Conservation (phyloP, 2,329 filamentous ascomycete genomes). For the Paecilomyces sp. region DNA sequence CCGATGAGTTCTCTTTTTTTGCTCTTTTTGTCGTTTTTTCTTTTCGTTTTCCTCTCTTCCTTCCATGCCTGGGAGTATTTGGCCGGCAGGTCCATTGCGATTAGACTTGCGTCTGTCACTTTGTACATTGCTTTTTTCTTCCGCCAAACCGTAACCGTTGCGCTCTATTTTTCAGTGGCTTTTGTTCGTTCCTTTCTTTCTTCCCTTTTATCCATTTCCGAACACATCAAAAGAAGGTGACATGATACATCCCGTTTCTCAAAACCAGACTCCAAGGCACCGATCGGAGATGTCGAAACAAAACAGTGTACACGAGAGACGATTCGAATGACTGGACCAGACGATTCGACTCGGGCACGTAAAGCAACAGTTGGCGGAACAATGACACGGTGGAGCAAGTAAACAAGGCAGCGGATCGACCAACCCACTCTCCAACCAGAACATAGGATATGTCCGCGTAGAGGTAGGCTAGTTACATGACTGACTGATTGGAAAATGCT, state of each 20-base stretch:
- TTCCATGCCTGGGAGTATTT: not conserved
- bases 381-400: not conserved
- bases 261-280: not conserved
- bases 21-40: not conserved
- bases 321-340: not conserved
- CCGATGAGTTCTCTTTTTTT: not conserved
- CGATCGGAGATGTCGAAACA: not conserved
- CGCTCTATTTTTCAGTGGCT: not conserved
- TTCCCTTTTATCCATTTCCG: not conserved
- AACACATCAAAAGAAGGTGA: not conserved
- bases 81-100: not conserved
- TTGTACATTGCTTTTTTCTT: not conserved
- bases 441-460: slow-evolving; percentile 1
- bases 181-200: not conserved
- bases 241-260: not conserved
- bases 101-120: not conserved
- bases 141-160: not conserved
- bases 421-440: not conserved
- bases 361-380: not conserved
- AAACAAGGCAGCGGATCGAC: not conserved
- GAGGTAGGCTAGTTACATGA: slow-evolving; percentile 2
- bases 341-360: no score
- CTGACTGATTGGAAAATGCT: slow-evolving; percentile 1
- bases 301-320: not conserved
- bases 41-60: not conserved